phyloP scores from a whole-genome alignment of 495 filamentous ascomycete genomes.

The Pseudevernia furfuracea region DNA sequence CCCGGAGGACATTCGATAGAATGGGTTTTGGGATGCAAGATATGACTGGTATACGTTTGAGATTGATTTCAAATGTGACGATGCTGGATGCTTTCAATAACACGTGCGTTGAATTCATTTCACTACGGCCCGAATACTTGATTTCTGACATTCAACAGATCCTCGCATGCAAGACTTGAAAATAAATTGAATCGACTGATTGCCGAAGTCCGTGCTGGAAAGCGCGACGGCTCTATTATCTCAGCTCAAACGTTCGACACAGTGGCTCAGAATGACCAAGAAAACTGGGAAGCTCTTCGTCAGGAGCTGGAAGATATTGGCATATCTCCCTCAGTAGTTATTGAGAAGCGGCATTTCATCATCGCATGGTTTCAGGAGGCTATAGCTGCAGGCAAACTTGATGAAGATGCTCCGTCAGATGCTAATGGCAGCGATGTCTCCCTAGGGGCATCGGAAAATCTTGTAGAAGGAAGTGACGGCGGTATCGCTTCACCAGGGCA shows the following conservation, averaged over 20 bases:
- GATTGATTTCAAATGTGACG: slow-evolving; percentile 16
- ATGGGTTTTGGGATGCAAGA: slow-evolving; percentile 20
- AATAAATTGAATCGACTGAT: slow-evolving; percentile 19
- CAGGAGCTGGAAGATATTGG: slow-evolving; percentile 24
- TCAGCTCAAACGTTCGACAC: slow-evolving; percentile 11
- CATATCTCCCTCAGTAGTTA: slow-evolving; percentile 15
- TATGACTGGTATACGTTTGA: slow-evolving; percentile 12
- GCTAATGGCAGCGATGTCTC: neutral
- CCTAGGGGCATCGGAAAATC: neutral
- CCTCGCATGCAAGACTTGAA: slow-evolving; percentile 21
- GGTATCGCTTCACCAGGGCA: neutral
- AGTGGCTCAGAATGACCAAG: slow-evolving; percentile 1
- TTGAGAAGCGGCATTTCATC: slow-evolving; percentile 22
- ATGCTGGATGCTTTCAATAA: slow-evolving; percentile 23
- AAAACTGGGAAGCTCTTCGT: slow-evolving; percentile 20
- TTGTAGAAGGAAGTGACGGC: neutral
- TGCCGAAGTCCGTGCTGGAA: slow-evolving; percentile 23
- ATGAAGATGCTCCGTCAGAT: slow-evolving; percentile 15
- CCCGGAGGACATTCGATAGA: slow-evolving; percentile 20
- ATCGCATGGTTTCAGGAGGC: slow-evolving; percentile 24
- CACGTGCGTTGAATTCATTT: neutral
- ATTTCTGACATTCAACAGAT: slow-evolving; percentile 7
- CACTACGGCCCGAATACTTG: neutral
- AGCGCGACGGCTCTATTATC: slow-evolving; percentile 20
- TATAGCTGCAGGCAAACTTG: slow-evolving; percentile 13